Evolutionary conservation across 2,329 filamentous ascomycete species (phyloP).

Genomic region (Exophiala viscosa): DNA sequence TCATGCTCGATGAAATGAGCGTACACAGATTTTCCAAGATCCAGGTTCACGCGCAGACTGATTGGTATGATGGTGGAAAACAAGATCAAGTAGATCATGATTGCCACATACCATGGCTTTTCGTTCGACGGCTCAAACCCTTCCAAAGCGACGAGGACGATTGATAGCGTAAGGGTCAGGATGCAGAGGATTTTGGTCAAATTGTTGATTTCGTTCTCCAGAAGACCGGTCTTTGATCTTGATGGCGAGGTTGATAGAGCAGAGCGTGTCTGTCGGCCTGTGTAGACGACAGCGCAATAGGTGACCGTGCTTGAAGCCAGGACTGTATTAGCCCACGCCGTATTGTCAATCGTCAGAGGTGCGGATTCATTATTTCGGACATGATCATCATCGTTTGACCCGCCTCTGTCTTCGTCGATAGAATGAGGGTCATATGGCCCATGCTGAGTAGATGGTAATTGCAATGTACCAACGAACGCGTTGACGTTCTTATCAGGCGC

Average conservation of each 20-base stretch:
- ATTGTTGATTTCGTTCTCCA: slow-evolving; percentile 96
- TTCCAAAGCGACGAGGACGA: slow-evolving; percentile 83
- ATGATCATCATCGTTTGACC: not conserved
- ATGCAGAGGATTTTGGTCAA: slow-evolving; percentile 93
- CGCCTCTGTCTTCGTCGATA: slow-evolving; percentile 30
- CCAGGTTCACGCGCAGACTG: slow-evolving; percentile 90
- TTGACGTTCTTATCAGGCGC: slow-evolving; percentile 93
- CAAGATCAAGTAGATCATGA: slow-evolving; percentile 94
- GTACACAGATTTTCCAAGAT: slow-evolving; percentile 95
- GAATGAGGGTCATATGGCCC: slow-evolving; percentile 45
- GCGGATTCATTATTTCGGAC: slow-evolving; percentile 47
- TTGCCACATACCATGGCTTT: slow-evolving; percentile 83
- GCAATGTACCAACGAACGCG: slow-evolving; percentile 86
- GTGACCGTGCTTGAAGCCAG: slow-evolving; percentile 89
- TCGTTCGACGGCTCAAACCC: slow-evolving; percentile 61
- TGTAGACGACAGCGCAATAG: slow-evolving; percentile 87
- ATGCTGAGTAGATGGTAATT: slow-evolving; percentile 60
- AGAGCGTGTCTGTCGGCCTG: slow-evolving; percentile 87
- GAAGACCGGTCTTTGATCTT: slow-evolving; percentile 84
- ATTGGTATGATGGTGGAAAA: slow-evolving; percentile 99
- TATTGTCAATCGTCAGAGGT: slow-evolving; percentile 89
- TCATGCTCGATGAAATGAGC: slow-evolving; percentile 94
- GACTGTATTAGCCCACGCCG: slow-evolving; percentile 97
- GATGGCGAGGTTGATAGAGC: slow-evolving; percentile 89
- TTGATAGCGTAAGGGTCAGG: slow-evolving; percentile 78